Percentiles rank a stretch among this genome's conserved stretches.
phyloP scores from a whole-genome alignment of 805 yeast species.

The Candida dendrica region DNA sequence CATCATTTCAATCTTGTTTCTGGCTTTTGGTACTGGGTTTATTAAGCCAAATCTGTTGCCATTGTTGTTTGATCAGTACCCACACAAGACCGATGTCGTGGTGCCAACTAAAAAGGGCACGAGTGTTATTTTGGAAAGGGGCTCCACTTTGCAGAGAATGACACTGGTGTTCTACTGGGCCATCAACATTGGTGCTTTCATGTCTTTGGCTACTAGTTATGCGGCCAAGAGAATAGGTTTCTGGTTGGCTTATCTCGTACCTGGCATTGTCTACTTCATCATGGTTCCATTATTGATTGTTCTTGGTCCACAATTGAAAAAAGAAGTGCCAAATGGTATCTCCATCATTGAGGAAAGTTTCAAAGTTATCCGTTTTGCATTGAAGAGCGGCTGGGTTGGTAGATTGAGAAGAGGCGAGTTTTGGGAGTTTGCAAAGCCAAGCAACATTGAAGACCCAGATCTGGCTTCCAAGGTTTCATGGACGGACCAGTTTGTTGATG shows the following conservation, averaged over 20 bases:
- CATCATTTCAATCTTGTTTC: slow-evolving; percentile 31
- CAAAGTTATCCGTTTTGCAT: slow-evolving; percentile 33
- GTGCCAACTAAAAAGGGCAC: slow-evolving; percentile 50
- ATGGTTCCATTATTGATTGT: slow-evolving; percentile 41
- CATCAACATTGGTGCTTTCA: slow-evolving; percentile 69
- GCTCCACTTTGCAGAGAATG: slow-evolving; percentile 63
- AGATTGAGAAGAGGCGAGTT: slow-evolving; percentile 34
- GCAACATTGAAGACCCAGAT: slow-evolving; percentile 26
- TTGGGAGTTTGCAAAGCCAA: slow-evolving; percentile 57
- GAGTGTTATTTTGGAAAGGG: slow-evolving; percentile 62
- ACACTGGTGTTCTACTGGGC: slow-evolving; percentile 72
- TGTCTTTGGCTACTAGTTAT: slow-evolving; percentile 72
- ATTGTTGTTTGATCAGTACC: slow-evolving; percentile 69
- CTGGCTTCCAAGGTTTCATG: slow-evolving; percentile 30
- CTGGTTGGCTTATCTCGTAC: slow-evolving; percentile 71
- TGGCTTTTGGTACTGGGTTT: slow-evolving; percentile 78
- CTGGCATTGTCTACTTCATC: slow-evolving; percentile 50
- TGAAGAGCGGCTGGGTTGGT: slow-evolving; percentile 34
- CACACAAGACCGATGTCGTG: slow-evolving; percentile 52
- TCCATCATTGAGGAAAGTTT: slow-evolving; percentile 38
- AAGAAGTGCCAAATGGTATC: slow-evolving; percentile 20
- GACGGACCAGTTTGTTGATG: slow-evolving; percentile 69
- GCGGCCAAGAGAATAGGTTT: slow-evolving; percentile 59
- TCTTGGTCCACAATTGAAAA: slow-evolving; percentile 20
- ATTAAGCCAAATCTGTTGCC: slow-evolving; percentile 68